Conservation (phyloP, 176 grass and related monocot species). For the Musa schizocarpa region DNA sequence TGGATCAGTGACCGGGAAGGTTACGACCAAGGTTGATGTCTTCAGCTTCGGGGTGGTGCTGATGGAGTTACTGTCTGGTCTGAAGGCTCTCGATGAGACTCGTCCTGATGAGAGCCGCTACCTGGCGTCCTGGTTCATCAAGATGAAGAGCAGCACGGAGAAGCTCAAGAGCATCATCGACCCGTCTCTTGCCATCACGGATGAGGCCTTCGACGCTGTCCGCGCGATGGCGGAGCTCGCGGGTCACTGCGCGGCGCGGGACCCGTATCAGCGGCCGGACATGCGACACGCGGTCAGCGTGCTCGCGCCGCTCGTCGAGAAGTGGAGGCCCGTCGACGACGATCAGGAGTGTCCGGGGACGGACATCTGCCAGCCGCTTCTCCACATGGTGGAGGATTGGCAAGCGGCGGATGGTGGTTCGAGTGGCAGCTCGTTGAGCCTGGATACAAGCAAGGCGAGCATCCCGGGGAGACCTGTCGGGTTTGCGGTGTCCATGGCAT, state of each 20-base stretch:
- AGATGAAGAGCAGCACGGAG: conserved; percentile 50
- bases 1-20: conserved; percentile 38
- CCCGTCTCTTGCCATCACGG: conserved; percentile 34
- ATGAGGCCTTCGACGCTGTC: conserved; percentile 57
- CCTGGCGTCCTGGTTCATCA: conserved; percentile 59
- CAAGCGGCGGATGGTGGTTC: conserved; percentile 53
- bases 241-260: conserved; percentile 60
- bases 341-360: conserved; percentile 66
- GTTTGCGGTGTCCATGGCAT: too few species aligned
- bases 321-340: conserved; percentile 63
- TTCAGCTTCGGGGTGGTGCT: too few species aligned
- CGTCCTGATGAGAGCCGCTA: conserved; percentile 65
- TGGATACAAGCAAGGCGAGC: conserved; percentile 5
- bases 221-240: conserved; percentile 58
- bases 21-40: too few species aligned
- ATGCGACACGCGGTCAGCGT: conserved; percentile 68
- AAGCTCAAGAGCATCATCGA: conserved; percentile 54
- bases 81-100: conserved; percentile 59
- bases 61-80: conserved; percentile 76
- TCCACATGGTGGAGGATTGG: conserved; percentile 86
- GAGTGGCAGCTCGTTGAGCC: conserved; percentile 45
- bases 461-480: too few species aligned
- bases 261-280: conserved; percentile 60
- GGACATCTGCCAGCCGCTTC: conserved; percentile 66
- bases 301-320: conserved; percentile 71